A percentile compares a stretch with the other conserved stretches of the same genome.
Evolutionary conservation across 2,329 filamentous ascomycete species (phyloP).

Genomic region (Hawksworthiomyces lignivorus): DNA sequence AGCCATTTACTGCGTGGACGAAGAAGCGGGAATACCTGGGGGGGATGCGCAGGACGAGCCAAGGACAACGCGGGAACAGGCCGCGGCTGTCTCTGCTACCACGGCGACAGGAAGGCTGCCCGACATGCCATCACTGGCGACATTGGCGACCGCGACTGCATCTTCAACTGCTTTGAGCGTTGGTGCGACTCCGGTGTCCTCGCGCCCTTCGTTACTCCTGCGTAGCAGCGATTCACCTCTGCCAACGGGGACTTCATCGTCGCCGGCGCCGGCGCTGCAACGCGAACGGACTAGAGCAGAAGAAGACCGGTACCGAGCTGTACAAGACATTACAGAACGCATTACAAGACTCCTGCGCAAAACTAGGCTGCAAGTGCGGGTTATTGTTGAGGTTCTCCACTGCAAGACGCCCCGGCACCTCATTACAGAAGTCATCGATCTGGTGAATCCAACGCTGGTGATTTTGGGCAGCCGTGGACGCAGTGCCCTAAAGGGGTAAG

Average conservation of each 20-base stretch:
- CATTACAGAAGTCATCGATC: constrained; percentile 95
- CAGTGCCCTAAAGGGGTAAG: constrained; percentile 87
- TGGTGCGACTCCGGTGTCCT: constrained; percentile 23
- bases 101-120: constrained; percentile 30
- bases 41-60: constrained; percentile 47
- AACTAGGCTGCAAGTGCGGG: constrained; percentile 83
- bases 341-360: constrained; percentile 82
- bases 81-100: constrained; percentile 61
- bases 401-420: constrained; percentile 97
- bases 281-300: constrained; percentile 55
- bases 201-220: constrained; percentile 27
- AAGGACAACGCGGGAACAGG: constrained; percentile 68
- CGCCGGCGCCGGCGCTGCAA: constrained; percentile 34
- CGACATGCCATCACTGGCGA: constrained; percentile 12
- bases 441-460: constrained; percentile 82
- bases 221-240: constrained; percentile 25
- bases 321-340: constrained; percentile 76
- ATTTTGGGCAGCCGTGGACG: constrained; percentile 87
- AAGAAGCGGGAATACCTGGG: constrained; percentile 62
- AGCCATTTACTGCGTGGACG: constrained; percentile 88
- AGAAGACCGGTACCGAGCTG: constrained; percentile 70
- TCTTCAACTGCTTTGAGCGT: constrained; percentile 16
- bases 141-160: constrained; percentile 4
- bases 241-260: constrained; percentile 18
- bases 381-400: constrained; percentile 93